These are phyloP conservation scores for Gamarada debralockiae DNA, from an alignment of 495 filamentous ascomycete genomes.

Conservation along the genomic window DNA sequence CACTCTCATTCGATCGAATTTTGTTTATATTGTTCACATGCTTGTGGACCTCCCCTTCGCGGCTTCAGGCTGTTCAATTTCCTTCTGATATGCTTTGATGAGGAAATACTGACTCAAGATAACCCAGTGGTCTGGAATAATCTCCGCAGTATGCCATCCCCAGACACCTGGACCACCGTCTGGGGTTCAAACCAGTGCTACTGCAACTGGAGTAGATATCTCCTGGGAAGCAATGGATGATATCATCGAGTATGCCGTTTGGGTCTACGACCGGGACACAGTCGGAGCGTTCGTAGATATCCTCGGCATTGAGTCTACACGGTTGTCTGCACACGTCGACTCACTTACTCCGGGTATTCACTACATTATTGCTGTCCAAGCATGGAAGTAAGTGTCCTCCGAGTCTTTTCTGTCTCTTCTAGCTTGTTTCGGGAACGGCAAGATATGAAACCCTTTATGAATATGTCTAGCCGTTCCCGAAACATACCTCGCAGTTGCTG, in stretches of 20 bases:
- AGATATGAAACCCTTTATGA: no score
- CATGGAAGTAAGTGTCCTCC: no score
- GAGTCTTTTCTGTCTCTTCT: no score
- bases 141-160: neutral
- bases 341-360: neutral
- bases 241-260: neutral
- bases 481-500: no score
- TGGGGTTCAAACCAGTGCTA: neutral
- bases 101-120: no score
- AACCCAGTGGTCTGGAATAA: neutral
- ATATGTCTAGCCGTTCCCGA: no score
- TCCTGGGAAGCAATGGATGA: neutral
- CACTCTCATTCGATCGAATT: no score
- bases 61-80: no score
- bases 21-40: no score
- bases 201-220: neutral
- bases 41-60: no score
- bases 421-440: no score
- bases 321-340: neutral
- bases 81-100: no score
- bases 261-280: neutral
- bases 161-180: neutral
- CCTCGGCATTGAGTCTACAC: neutral
- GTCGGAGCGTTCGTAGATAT: neutral
- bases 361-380: neutral